A percentile compares a stretch with the other conserved stretches of the same genome.
These are phyloP conservation scores for Metarhizium robertsii DNA, from an alignment of 2,329 filamentous ascomycete species.

Conservation along the genomic window DNA sequence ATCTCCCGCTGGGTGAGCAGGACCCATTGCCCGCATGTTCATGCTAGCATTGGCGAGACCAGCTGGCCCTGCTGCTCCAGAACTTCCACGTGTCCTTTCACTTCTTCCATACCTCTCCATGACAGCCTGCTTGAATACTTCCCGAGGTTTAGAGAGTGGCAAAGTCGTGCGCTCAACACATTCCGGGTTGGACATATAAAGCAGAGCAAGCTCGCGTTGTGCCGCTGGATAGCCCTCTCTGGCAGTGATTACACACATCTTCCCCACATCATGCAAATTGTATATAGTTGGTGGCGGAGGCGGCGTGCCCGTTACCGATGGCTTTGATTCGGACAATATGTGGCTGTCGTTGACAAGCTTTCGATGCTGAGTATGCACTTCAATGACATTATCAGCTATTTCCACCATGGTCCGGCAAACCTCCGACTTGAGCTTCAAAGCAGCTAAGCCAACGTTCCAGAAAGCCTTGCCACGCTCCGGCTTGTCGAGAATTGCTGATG, in stretches of 20 bases:
- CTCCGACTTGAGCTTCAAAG: conserved; percentile 80
- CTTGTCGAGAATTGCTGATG: conserved; percentile 49
- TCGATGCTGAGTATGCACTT: conserved; percentile 56
- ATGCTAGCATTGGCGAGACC: conserved; percentile 15
- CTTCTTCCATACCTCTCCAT: conserved; percentile 57
- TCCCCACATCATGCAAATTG: conserved; percentile 70
- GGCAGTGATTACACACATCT: conserved; percentile 87
- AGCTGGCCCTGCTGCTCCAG: conserved; percentile 13
- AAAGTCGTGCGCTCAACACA: conserved; percentile 71
- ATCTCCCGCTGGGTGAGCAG: conserved; percentile 10
- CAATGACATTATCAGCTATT: conserved; percentile 44
- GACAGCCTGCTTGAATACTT: conserved; percentile 84
- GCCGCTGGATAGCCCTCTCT: conserved; percentile 78
- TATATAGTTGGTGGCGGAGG: conserved; percentile 50
- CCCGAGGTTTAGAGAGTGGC: conserved; percentile 72
- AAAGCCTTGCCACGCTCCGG: conserved; percentile 69
- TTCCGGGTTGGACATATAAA: conserved; percentile 88
- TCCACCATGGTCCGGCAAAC: conserved; percentile 72
- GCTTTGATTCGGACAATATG: conserved; percentile 18
- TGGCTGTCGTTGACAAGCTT: conserved; percentile 29
- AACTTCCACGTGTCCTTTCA: conserved; percentile 15
- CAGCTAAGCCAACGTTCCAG: conserved; percentile 80
- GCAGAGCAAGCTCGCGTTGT: conserved; percentile 84
- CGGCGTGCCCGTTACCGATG: conserved; percentile 30
- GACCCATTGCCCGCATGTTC: conserved; percentile 13